phyloP scores from a whole-genome alignment of 805 yeast genomes.

The Saccharomycopsis fermentans region DNA sequence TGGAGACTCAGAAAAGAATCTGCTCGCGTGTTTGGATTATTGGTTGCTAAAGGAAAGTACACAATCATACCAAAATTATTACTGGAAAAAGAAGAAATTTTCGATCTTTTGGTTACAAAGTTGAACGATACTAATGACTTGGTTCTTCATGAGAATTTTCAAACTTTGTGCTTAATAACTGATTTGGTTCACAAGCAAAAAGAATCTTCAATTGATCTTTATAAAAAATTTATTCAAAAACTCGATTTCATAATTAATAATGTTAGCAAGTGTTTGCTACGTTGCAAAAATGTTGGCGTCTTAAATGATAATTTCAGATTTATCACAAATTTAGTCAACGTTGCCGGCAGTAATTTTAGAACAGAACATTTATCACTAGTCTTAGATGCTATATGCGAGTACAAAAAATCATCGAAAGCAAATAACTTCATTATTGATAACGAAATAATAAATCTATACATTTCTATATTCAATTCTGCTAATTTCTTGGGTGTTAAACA shows the following conservation, averaged over 20 bases:
- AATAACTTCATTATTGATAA: slow-evolving; percentile 6
- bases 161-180: slow-evolving; percentile 6
- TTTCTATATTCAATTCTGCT: slow-evolving; percentile 6
- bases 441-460: slow-evolving; percentile 10
- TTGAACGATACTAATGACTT: slow-evolving; percentile 12
- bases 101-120: slow-evolving; percentile 5
- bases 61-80: background rate
- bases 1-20: slow-evolving; percentile 14
- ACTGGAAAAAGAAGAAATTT: background rate
- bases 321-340: slow-evolving; percentile 1
- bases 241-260: background rate
- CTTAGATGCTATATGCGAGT: slow-evolving; percentile 1
- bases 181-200: background rate
- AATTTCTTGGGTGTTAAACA: slow-evolving; percentile 11
- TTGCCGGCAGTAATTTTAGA: slow-evolving; percentile 3
- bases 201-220: background rate
- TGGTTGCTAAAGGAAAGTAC: background rate
- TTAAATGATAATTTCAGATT: slow-evolving; percentile 6
- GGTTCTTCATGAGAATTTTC: slow-evolving; percentile 12
- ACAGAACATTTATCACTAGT: slow-evolving; percentile 2
- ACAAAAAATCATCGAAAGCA: background rate
- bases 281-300: slow-evolving; percentile 1
- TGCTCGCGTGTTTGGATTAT: slow-evolving; percentile 8
- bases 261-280: slow-evolving; percentile 1
- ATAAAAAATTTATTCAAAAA: background rate